Percentiles rank a stretch among this genome's conserved stretches.
Evolutionary conservation across 495 filamentous ascomycete genomes (phyloP).

Genomic region (Astrocystis sublimbata): DNA sequence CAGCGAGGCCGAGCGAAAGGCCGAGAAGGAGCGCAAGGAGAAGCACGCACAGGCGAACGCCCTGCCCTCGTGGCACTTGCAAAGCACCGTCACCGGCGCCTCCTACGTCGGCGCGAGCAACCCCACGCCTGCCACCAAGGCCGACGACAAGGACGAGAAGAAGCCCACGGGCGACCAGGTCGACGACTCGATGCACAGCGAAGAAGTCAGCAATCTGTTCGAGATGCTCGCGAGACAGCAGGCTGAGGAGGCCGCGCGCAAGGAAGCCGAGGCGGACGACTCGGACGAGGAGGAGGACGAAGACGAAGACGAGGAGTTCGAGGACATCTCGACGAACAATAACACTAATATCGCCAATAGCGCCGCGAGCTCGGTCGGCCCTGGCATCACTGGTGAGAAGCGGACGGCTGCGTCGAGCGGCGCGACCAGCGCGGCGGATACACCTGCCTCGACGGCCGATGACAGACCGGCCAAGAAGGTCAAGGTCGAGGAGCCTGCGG

Average conservation of each 20-base stretch:
- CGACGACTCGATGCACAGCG: constrained; percentile 43
- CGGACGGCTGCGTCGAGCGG: constrained; percentile 31
- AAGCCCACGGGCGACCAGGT: constrained; percentile 24
- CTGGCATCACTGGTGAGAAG: too few relatives aligned
- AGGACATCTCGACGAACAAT: constrained; percentile 33
- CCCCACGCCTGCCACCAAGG: constrained; percentile 48
- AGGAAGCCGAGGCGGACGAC: constrained; percentile 50
- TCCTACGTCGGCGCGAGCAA: constrained; percentile 38
- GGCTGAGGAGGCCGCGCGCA: constrained; percentile 46
- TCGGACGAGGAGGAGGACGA: constrained; percentile 54
- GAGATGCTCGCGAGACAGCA: constrained; percentile 54
- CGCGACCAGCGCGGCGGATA: constrained; percentile 37
- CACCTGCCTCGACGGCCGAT: constrained; percentile 44
- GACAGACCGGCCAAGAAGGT: constrained; percentile 54
- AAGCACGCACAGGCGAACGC: constrained; percentile 78
- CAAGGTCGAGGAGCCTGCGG: constrained; percentile 52
- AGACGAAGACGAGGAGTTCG: constrained; percentile 41
- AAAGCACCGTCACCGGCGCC: constrained; percentile 70
- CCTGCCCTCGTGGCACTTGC: constrained; percentile 85
- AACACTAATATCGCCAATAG: too few relatives aligned
- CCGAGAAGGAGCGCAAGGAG: constrained; percentile 71
- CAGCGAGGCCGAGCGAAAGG: constrained; percentile 70
- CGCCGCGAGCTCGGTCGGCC: constrained; percentile 23
- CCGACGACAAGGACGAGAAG: constrained; percentile 55
- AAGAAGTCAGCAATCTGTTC: constrained; percentile 56